Percentiles rank a stretch among this genome's conserved stretches.
phyloP scores from a whole-genome alignment of 106 monocot species.

The Vanilla planifolia region DNA sequence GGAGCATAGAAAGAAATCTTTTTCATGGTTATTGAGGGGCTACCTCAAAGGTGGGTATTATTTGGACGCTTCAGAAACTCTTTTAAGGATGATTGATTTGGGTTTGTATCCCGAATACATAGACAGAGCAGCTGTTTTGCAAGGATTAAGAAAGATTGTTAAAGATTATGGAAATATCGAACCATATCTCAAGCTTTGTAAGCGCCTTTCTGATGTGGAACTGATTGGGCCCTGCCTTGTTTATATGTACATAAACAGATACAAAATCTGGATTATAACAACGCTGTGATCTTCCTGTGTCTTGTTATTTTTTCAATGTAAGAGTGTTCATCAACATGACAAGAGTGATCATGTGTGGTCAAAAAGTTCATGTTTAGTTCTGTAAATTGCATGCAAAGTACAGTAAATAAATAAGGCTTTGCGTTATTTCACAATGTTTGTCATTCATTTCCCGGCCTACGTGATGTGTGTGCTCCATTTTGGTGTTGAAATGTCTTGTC shows the following conservation, averaged over 20 bases:
- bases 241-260: constrained; percentile 61
- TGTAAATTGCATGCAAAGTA: too few species aligned
- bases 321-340: too few species aligned
- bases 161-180: constrained; percentile 63
- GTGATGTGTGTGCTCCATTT: too few species aligned
- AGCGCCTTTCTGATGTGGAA: constrained; percentile 62
- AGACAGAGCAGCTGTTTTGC: constrained; percentile 71
- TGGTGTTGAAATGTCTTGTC: too few species aligned
- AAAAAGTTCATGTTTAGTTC: too few species aligned
- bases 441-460: too few species aligned
- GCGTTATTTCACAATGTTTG: too few species aligned
- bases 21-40: constrained; percentile 78
- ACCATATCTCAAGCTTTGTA: constrained; percentile 69
- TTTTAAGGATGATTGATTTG: constrained; percentile 59
- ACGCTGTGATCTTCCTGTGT: constrained; percentile 35
- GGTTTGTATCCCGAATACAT: constrained; percentile 72
- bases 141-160: constrained; percentile 66
- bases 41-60: constrained; percentile 90
- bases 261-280: constrained; percentile 76
- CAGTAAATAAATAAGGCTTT: too few species aligned
- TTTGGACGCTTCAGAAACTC: constrained; percentile 66
- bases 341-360: too few species aligned
- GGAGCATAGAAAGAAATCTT: constrained; percentile 46
- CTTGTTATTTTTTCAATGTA: too few species aligned
- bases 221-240: constrained; percentile 73